These are phyloP conservation scores for Dioscorea alata DNA, from an alignment of 106 monocot genomes.

Conservation along the genomic window DNA sequence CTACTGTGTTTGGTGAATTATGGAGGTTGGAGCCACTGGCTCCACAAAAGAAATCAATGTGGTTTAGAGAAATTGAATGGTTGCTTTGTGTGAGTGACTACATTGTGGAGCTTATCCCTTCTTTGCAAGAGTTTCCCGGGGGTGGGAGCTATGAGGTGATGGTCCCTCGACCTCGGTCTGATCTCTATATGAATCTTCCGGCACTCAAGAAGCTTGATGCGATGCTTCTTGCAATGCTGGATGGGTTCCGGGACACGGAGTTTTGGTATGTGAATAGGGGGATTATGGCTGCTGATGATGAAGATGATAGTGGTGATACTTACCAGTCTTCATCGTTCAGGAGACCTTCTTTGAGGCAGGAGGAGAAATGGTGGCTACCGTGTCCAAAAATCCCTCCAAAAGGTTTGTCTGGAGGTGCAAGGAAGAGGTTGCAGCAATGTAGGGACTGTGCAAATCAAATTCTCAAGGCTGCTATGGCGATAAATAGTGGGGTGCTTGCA, in stretches of 20 bases:
- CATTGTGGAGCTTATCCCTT: constrained; percentile 86
- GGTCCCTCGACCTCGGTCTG: constrained; percentile 62
- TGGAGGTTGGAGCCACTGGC: constrained; percentile 92
- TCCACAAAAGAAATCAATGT: constrained; percentile 78
- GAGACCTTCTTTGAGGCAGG: constrained; percentile 63
- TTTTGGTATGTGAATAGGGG: constrained; percentile 93
- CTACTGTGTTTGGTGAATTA: constrained; percentile 87
- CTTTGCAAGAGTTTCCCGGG: constrained; percentile 82
- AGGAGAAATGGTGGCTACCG: constrained; percentile 99
- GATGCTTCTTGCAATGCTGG: constrained; percentile 80
- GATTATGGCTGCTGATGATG: constrained; percentile 51
- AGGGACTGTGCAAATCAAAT: constrained; percentile 88
- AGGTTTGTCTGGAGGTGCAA: constrained; percentile 55
- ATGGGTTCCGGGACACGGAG: constrained; percentile 75
- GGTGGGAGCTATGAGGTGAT: constrained; percentile 91
- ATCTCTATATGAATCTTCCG: constrained; percentile 88
- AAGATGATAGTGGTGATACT: constrained; percentile 27
- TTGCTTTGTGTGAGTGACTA: constrained; percentile 76
- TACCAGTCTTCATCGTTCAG: constrained; percentile 42
- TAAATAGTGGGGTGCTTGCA: constrained; percentile 78
- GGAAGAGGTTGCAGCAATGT: constrained; percentile 70
- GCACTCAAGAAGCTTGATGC: constrained; percentile 88
- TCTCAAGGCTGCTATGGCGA: constrained; percentile 92
- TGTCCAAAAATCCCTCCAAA: constrained; percentile 71
- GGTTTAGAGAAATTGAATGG: constrained; percentile 91